These are phyloP conservation scores for Penicillium tannophilum DNA, from an alignment of 495 filamentous ascomycete genomes.

Conservation along the genomic window DNA sequence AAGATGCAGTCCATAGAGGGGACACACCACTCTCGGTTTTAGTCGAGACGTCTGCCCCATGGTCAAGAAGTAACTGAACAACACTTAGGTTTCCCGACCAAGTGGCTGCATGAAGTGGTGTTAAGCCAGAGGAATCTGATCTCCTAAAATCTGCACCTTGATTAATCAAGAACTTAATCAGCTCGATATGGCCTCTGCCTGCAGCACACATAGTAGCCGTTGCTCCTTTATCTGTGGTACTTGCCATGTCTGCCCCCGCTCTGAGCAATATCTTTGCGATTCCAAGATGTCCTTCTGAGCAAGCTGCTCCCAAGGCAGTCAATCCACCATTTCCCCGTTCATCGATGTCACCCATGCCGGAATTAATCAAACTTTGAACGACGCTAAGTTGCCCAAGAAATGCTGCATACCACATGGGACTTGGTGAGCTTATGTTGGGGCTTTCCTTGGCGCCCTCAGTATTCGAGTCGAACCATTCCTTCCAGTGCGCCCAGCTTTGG, in stretches of 20 bases:
- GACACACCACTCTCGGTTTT: too few relatives aligned
- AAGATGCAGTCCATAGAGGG: too few relatives aligned
- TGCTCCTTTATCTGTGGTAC: not conserved
- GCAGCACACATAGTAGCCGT: not conserved
- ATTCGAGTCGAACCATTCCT: constrained; percentile 5
- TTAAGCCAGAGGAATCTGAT: not conserved
- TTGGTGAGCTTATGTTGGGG: too few relatives aligned
- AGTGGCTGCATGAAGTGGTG: not conserved
- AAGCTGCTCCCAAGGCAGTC: constrained; percentile 2
- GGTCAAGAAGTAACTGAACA: not conserved
- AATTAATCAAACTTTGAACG: not conserved
- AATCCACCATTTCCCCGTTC: not conserved
- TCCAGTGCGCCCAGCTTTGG: not conserved
- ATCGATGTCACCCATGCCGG: not conserved
- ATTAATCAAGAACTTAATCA: not conserved
- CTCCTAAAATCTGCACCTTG: not conserved
- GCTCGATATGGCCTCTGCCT: not conserved
- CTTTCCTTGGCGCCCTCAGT: not conserved
- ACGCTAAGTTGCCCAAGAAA: too few relatives aligned
- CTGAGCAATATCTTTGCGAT: not conserved
- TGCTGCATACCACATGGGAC: constrained; percentile 5
- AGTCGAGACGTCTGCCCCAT: not conserved
- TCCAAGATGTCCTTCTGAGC: not conserved
- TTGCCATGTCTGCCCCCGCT: not conserved
- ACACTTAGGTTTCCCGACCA: not conserved